A percentile compares a stretch with the other conserved stretches of the same genome.
Conservation (phyloP, 2,329 filamentous ascomycete species). For the Scedosporium dehoogii region DNA sequence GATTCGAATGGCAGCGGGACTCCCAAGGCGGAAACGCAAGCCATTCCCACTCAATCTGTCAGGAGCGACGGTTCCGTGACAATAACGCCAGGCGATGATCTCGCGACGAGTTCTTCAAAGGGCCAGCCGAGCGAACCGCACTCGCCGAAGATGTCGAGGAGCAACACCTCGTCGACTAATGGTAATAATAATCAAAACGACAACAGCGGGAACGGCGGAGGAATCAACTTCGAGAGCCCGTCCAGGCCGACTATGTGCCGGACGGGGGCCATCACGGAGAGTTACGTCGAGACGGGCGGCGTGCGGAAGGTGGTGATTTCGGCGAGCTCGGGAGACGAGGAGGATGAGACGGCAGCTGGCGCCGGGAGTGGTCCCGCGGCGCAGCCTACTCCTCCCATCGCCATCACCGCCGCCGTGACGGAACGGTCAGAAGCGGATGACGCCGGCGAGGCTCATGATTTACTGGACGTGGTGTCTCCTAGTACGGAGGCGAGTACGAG, state of each 20-base stretch:
- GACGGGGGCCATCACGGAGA: constrained; percentile 65
- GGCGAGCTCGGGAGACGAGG: constrained; percentile 23
- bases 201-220: neutral
- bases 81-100: neutral
- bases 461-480: constrained; percentile 2
- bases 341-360: neutral
- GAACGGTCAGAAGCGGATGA: neutral
- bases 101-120: neutral
- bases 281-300: constrained; percentile 63
- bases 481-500: neutral
- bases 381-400: neutral
- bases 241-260: neutral
- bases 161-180: neutral
- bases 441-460: constrained; percentile 9
- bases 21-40: neutral
- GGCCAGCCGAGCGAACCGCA: neutral
- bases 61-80: neutral
- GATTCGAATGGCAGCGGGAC: neutral
- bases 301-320: constrained; percentile 63
- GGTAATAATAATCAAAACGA: too few relatives aligned
- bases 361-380: neutral
- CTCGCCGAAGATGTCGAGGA: neutral
- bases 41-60: neutral
- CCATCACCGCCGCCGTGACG: neutral
- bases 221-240: neutral